These are phyloP conservation scores for Saitozyma podzolica DNA, from an alignment of 768 basidiomycete species.

Conservation along the genomic window DNA sequence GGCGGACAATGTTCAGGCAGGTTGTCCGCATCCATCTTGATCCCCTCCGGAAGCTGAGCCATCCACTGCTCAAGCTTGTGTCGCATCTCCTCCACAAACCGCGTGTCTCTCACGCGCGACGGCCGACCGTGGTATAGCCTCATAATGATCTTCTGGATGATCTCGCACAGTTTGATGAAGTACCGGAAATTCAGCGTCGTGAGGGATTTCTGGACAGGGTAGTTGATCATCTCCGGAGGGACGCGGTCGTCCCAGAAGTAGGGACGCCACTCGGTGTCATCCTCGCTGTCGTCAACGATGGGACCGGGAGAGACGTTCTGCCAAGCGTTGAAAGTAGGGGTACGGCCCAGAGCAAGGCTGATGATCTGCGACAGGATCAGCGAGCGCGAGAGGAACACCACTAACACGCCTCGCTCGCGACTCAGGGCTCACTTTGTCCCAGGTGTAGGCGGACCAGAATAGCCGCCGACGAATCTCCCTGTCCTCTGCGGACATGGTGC, in stretches of 20 bases:
- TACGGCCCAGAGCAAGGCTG: slow-evolving; percentile 21
- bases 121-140: slow-evolving; percentile 25
- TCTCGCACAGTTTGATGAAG: slow-evolving; percentile 29
- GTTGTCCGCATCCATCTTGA: slow-evolving; percentile 16
- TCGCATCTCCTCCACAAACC: slow-evolving; percentile 15
- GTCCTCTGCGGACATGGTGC: slow-evolving; percentile 23
- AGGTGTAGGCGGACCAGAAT: slow-evolving; percentile 29
- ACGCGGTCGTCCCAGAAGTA: slow-evolving; percentile 16
- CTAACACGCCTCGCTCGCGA: background rate
- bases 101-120: slow-evolving; percentile 1
- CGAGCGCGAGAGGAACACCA: background rate
- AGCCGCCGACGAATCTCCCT: slow-evolving; percentile 24
- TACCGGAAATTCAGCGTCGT: slow-evolving; percentile 20
- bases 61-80: slow-evolving; percentile 13
- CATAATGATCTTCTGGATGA: slow-evolving; percentile 29
- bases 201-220: slow-evolving; percentile 18
- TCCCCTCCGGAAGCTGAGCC: slow-evolving; percentile 12
- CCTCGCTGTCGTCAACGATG: slow-evolving; percentile 32
- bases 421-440: slow-evolving; percentile 23
- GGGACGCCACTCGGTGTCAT: slow-evolving; percentile 22
- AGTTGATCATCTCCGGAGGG: slow-evolving; percentile 14
- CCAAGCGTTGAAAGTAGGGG: slow-evolving; percentile 28
- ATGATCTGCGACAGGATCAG: slow-evolving; percentile 14
- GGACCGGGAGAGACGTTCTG: slow-evolving; percentile 27
- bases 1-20: slow-evolving; percentile 26